Evolutionary conservation across 1,284 basidiomycete genomes (phyloP).

Genomic region (Sanghuangporus baumii): DNA sequence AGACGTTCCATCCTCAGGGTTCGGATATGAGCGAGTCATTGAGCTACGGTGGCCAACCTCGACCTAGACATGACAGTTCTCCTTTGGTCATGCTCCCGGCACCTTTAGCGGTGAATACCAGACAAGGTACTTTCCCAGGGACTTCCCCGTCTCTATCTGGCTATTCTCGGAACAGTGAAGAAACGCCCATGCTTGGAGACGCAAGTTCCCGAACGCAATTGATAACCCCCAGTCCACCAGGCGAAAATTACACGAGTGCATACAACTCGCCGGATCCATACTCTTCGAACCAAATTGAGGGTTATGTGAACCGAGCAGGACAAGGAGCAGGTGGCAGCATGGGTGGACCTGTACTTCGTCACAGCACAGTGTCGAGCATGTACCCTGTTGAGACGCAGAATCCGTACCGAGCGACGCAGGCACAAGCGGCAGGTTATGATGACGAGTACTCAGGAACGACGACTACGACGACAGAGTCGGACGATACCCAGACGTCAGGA

Average conservation of each 20-base stretch:
- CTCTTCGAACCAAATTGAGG: slow-evolving; percentile 30
- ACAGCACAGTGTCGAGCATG: slow-evolving; percentile 32
- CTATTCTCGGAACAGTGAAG: slow-evolving; percentile 60
- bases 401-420: slow-evolving; percentile 39
- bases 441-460: slow-evolving; percentile 28
- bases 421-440: slow-evolving; percentile 33
- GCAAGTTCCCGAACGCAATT: slow-evolving; percentile 55
- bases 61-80: slow-evolving; percentile 60
- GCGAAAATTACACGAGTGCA: slow-evolving; percentile 31
- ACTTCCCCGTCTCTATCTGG: slow-evolving; percentile 51
- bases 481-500: slow-evolving; percentile 5
- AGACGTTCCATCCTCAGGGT: slow-evolving; percentile 57
- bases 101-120: slow-evolving; percentile 51
- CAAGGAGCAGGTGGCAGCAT: slow-evolving; percentile 22
- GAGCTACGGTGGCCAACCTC: slow-evolving; percentile 31
- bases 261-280: slow-evolving; percentile 24
- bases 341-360: slow-evolving; percentile 36
- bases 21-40: slow-evolving; percentile 60
- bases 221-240: slow-evolving; percentile 46
- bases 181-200: slow-evolving; percentile 52
- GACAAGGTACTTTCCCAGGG: slow-evolving; percentile 27
- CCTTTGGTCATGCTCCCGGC: slow-evolving; percentile 66
- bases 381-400: slow-evolving; percentile 49
- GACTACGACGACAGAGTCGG: slow-evolving; percentile 15
- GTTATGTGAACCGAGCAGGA: slow-evolving; percentile 36